Evolutionary conservation across 176 grass and related monocot species (phyloP).

Genomic region (Pharus latifolius): DNA sequence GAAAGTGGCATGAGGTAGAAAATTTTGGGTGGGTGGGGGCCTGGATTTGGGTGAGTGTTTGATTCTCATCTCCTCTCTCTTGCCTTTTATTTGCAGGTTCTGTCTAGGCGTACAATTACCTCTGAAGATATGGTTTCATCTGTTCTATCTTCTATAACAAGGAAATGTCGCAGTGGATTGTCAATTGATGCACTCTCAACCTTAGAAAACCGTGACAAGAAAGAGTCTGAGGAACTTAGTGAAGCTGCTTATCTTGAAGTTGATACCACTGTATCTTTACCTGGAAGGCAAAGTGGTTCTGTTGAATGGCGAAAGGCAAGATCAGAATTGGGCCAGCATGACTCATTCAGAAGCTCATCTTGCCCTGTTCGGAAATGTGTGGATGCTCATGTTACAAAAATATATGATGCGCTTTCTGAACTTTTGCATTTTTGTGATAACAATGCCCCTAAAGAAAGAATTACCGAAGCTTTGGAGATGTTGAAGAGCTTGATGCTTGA

Average conservation of each 20-base stretch:
- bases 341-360: slow-evolving; percentile 51
- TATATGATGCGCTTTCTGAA: slow-evolving; percentile 61
- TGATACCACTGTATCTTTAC: slow-evolving; percentile 51
- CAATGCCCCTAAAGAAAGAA: slow-evolving; percentile 37
- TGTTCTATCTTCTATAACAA: slow-evolving; percentile 66
- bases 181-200: slow-evolving; percentile 38
- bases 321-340: slow-evolving; percentile 55
- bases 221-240: slow-evolving; percentile 80
- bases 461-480: slow-evolving; percentile 31
- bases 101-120: slow-evolving; percentile 65
- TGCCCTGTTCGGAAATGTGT: slow-evolving; percentile 74
- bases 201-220: slow-evolving; percentile 48
- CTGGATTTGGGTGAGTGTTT: not conserved
- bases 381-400: slow-evolving; percentile 82
- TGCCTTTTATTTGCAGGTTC: slow-evolving; percentile 48
- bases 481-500: slow-evolving; percentile 44
- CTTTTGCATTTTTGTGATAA: slow-evolving; percentile 33
- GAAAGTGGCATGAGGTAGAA: slow-evolving; percentile 85
- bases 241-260: slow-evolving; percentile 46
- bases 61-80: not conserved
- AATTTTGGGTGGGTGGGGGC: not conserved
- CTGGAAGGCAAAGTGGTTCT: slow-evolving; percentile 94
- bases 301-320: slow-evolving; percentile 82
- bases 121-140: slow-evolving; percentile 47
- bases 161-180: slow-evolving; percentile 45